Base-by-base conservation (phyloP, 1,284 basidiomycete genomes). In the Thecaphora frezii region DNA sequence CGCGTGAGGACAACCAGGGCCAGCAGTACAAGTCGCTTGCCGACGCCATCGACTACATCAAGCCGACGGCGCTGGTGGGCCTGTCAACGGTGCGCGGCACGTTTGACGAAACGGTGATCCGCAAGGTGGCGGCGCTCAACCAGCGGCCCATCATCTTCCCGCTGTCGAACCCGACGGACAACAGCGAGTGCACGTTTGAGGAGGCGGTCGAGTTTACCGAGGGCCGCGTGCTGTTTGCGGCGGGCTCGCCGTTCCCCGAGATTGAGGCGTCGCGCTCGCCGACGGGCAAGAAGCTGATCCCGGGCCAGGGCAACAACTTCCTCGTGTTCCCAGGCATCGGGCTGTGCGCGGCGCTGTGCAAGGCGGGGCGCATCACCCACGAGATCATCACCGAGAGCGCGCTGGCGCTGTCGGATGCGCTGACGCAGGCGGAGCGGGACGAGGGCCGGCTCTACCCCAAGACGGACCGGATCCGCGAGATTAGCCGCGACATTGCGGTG, bases 241-340 rank as follows among this genome's bases (percentile, higher is more conserved):
- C 87, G 36, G 93, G 93, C 1, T 92, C 90, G 41, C 93, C 93
- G 1, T 97, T 94, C 85, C 85, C 87, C 7, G 83, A 84, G 55
- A 82, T 86, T 54, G 77, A 82, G 46, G 64, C 59, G 13, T 52
- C 40, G 5, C 21, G 46, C 7, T 58, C 55, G 16, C 88, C 83
- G 81, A 79, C 85, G 86, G 88, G 45, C 82, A 82, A 59, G 84
- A 74, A 57, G 33, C 82, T 88, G 68, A 88, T 90, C 73, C 88
- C 93, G 5, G 90, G 90, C 36, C 93, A 96, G 81, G 92, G 88
- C 36, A 93, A 93, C 80, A 93, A 93, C 81, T 90, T 91, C 62
- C 60, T 55, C 52, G 60, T 69, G 46, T 64, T 76, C 55, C 63
- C 64, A 39, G 54, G 56, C 52, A 68, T 77, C 38, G 76, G 76